Evolutionary conservation across 495 filamentous ascomycete genomes (phyloP), one percentile per base, ranked within the genome.

Genomic region (Cladorrhinum samala): DNA sequence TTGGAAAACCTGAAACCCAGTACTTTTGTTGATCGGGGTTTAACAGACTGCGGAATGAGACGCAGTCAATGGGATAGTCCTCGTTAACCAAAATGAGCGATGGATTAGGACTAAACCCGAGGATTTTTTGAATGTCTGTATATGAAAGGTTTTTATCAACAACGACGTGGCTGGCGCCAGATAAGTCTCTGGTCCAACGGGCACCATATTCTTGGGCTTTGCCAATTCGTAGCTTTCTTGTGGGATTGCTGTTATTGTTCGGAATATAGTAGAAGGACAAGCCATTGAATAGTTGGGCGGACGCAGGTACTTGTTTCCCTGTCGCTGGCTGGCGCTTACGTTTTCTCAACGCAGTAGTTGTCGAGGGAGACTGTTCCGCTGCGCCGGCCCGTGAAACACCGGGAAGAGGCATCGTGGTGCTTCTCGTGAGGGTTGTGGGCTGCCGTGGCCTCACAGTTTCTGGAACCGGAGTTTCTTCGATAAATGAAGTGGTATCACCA

Each of bases 191-290:
- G 39, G 64, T 67, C 72, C 74, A 74, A 18, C 64, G 69, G 4
- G 83, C 92, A 23, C 93, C 93, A 62, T 84, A 85, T 58, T 92
- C 84, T 50, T 81, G 76, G 0, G 86, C 84, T 65, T 84, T 89
- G 21, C 77, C 77, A 39, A 96, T 92, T 23, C 87, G 83, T 21
- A 85, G 59, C 49, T 78, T 79, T 18, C 92, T 79, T 1, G 79
- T 69, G 1, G 78, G 79, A 16, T 83, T 78, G 38, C 85, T 75
- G 57, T 91, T 84, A 55, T 87, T 83, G 53, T 91, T 87, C 0
- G 90, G 93, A 20, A 93, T 78, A 66, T 95, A 98, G 53, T 76
- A 90, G 58, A 92, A 88, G 0, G 67, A 69, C 14, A 87, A 63
- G 0, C 72, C 78, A 44, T 76, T 81, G 67, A 94, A 86, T 9